These are phyloP conservation scores for Pythium aquatile DNA, from an alignment of 352 stramenopile genomes.

Conservation along the genomic window DNA sequence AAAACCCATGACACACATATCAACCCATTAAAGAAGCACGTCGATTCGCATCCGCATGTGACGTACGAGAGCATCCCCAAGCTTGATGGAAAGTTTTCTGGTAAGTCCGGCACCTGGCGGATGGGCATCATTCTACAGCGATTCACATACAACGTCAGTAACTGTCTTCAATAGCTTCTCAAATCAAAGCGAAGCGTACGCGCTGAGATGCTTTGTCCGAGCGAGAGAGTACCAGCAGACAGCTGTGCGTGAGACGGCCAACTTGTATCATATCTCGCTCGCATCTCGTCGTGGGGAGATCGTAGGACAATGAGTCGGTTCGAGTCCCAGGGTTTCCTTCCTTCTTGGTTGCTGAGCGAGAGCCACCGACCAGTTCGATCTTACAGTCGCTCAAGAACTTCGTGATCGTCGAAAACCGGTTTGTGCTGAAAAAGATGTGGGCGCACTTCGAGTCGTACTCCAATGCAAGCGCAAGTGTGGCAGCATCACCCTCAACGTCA, in stretches of 20 bases:
- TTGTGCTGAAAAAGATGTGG: slow-evolving; percentile 1
- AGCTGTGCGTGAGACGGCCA: slow-evolving; percentile 6
- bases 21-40: too few species aligned
- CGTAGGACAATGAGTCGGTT: not conserved
- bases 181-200: not conserved
- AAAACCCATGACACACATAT: not conserved
- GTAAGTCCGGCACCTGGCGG: not conserved
- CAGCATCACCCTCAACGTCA: slow-evolving; percentile 17
- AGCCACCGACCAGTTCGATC: not conserved
- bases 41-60: too few species aligned
- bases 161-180: not conserved
- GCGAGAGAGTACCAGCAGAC: not conserved
- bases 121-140: not conserved
- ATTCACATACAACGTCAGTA: not conserved
- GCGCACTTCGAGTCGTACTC: slow-evolving; percentile 5
- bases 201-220: not conserved
- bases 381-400: slow-evolving; percentile 6
- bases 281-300: slow-evolving; percentile 1
- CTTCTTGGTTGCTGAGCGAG: not conserved
- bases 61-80: slow-evolving; percentile 18
- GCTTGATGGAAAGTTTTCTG: not conserved
- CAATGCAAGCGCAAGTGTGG: slow-evolving; percentile 7
- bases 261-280: slow-evolving; percentile 23
- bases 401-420: slow-evolving; percentile 7
- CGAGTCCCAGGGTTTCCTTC: too few species aligned